A percentile compares a stretch with the other conserved stretches of the same genome.
These are phyloP conservation scores for Cercophora samala DNA, from an alignment of 495 filamentous ascomycete species.

Conservation along the genomic window DNA sequence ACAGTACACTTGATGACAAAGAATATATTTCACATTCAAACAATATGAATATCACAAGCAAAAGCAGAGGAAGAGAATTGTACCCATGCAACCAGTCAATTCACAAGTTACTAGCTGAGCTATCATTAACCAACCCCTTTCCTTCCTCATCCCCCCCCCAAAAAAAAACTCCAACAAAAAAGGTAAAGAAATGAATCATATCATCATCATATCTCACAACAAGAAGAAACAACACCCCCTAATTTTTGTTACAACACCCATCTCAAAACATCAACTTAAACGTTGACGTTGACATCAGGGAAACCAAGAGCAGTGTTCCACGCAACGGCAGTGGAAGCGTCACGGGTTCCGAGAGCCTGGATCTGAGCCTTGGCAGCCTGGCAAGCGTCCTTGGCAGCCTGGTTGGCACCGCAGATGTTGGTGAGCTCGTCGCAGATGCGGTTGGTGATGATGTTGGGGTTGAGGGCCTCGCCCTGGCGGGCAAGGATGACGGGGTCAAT, in stretches of 20 bases:
- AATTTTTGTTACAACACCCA: background rate
- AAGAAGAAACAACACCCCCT: conserved; percentile 3
- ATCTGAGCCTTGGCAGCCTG: conserved; percentile 42
- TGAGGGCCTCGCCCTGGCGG: conserved; percentile 53
- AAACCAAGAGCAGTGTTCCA: conserved; percentile 48
- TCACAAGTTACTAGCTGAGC: background rate
- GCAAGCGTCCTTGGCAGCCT: conserved; percentile 50
- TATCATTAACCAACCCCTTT: background rate
- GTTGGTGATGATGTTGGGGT: conserved; percentile 65
- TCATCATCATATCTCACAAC: background rate
- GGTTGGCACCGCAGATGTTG: conserved; percentile 55
- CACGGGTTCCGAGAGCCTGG: conserved; percentile 37
- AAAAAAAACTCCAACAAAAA: background rate
- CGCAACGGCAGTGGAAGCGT: conserved; percentile 40
- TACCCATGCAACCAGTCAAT: background rate
- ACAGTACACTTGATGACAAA: too few species aligned
- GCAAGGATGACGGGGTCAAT: conserved; percentile 45
- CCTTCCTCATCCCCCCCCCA: background rate
- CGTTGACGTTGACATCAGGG: conserved; percentile 26
- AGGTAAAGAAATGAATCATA: conserved; percentile 1
- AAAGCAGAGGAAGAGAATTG: background rate
- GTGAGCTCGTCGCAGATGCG: conserved; percentile 59
- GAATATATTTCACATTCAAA: background rate
- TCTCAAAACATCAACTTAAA: background rate
- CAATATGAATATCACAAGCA: background rate